Evolutionary conservation across 805 yeast genomes (phyloP).

Genomic region (baker's yeast (Saccharomyces cerevisiae)): DNA sequence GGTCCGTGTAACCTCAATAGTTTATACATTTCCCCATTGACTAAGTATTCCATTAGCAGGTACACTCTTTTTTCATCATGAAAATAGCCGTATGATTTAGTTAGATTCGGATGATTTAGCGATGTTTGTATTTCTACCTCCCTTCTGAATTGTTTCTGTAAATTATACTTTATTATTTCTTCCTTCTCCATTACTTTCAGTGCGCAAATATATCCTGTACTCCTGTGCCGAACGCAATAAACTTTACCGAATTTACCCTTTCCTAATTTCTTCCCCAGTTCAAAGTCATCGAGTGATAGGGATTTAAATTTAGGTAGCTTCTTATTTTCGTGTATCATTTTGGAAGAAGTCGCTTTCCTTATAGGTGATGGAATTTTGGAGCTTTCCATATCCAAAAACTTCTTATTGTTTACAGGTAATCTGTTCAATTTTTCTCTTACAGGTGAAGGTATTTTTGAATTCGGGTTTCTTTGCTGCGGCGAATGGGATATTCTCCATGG

Average conservation of each 20-base stretch:
- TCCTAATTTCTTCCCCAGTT: conserved; percentile 79
- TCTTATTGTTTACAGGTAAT: not conserved
- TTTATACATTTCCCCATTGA: conserved; percentile 80
- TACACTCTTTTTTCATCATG: conserved; percentile 75
- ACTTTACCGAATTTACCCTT: conserved; percentile 93
- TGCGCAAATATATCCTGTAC: conserved; percentile 77
- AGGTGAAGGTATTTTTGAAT: not conserved
- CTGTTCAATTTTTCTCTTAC: not conserved
- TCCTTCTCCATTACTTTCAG: conserved; percentile 82
- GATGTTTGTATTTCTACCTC: conserved; percentile 87
- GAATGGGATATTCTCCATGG: conserved; percentile 15
- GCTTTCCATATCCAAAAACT: not conserved
- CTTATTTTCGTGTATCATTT: not conserved
- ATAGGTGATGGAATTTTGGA: conserved; percentile 8
- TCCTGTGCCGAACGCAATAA: conserved; percentile 73
- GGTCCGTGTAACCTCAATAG: conserved; percentile 56
- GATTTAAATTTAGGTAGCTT: conserved; percentile 1
- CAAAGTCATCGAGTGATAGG: conserved; percentile 49
- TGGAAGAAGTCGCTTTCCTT: not conserved
- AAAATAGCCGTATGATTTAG: conserved; percentile 79
- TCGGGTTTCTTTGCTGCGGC: conserved; percentile 4
- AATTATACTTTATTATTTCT: conserved; percentile 65
- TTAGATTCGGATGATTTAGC: conserved; percentile 68
- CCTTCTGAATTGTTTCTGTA: conserved; percentile 78
- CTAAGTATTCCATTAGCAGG: conserved; percentile 74